Conservation (phyloP, 1,139 yeast genomes). For the Citeromyces siamensis region DNA sequence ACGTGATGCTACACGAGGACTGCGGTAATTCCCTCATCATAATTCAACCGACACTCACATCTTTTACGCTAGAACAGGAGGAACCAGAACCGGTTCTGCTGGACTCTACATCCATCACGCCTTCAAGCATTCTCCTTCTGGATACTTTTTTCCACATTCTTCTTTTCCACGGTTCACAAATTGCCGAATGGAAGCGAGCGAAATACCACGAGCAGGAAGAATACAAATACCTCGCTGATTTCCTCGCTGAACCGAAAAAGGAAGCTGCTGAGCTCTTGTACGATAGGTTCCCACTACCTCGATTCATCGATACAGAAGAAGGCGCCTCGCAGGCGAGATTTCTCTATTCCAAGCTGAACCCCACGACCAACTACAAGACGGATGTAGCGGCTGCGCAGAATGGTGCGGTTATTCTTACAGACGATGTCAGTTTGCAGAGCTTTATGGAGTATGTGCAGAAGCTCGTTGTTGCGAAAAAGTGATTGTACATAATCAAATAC, state of each 20-base stretch:
- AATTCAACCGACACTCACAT: conserved; percentile 65
- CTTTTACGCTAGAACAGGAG: conserved; percentile 45
- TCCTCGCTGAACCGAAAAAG: conserved; percentile 50
- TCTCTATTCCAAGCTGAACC: conserved; percentile 62
- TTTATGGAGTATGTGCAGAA: conserved; percentile 48
- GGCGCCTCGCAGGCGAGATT: conserved; percentile 75
- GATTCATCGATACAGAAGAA: conserved; percentile 64
- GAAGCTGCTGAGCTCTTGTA: conserved; percentile 58
- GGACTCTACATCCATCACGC: conserved; percentile 56
- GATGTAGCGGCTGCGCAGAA: conserved; percentile 17
- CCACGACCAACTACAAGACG: conserved; percentile 47
- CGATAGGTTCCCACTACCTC: conserved; percentile 63
- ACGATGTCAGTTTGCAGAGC: conserved; percentile 57
- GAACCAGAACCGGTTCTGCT: conserved; percentile 54
- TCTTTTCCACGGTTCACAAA: conserved; percentile 55
- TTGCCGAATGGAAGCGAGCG: conserved; percentile 59
- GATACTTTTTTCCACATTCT: conserved; percentile 69
- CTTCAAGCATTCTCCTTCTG: conserved; percentile 45
- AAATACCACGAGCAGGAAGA: conserved; percentile 59
- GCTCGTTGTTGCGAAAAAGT: conserved; percentile 12
- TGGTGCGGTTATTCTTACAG: conserved; percentile 40
- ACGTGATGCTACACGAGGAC: conserved; percentile 55
- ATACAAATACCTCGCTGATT: conserved; percentile 45
- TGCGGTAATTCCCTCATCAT: conserved; percentile 52
- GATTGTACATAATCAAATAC: too few relatives aligned